A percentile compares a stretch with the other conserved stretches of the same genome.
phyloP scores from a whole-genome alignment of 2,329 filamentous ascomycete species.

The Xylariaceae sp. region DNA sequence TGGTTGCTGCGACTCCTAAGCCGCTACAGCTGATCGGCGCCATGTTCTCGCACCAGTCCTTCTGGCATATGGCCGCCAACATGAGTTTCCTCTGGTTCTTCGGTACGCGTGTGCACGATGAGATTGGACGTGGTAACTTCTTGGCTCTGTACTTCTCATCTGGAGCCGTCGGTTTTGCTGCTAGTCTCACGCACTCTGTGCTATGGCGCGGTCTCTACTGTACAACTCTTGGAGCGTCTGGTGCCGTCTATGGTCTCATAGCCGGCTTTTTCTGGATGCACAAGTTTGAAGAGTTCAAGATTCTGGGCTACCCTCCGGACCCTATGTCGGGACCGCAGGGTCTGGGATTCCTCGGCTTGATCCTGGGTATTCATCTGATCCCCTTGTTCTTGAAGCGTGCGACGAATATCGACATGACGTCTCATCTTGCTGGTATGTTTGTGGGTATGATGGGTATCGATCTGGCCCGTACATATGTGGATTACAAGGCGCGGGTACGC shows the following conservation, averaged over 20 bases:
- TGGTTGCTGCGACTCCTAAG: slow-evolving; percentile 59
- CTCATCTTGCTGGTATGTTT: slow-evolving; percentile 49
- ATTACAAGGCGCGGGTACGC: slow-evolving; percentile 23
- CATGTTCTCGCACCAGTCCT: slow-evolving; percentile 62
- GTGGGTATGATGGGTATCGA: slow-evolving; percentile 42
- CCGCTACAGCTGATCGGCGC: slow-evolving; percentile 58
- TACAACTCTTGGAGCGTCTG: slow-evolving; percentile 62
- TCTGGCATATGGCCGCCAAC: slow-evolving; percentile 59
- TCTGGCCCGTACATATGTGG: slow-evolving; percentile 32
- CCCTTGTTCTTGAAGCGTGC: slow-evolving; percentile 36
- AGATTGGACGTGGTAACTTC: slow-evolving; percentile 64
- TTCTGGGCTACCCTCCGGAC: slow-evolving; percentile 54
- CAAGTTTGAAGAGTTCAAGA: slow-evolving; percentile 50
- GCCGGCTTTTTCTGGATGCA: slow-evolving; percentile 59
- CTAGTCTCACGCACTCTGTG: slow-evolving; percentile 49
- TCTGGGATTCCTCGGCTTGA: slow-evolving; percentile 47
- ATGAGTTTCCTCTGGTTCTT: slow-evolving; percentile 61
- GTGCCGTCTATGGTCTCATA: slow-evolving; percentile 55
- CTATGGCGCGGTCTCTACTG: slow-evolving; percentile 41
- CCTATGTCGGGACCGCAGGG: slow-evolving; percentile 48
- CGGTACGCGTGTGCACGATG: slow-evolving; percentile 62
- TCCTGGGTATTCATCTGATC: slow-evolving; percentile 47
- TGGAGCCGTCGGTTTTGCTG: slow-evolving; percentile 54
- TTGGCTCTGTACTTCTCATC: slow-evolving; percentile 59
- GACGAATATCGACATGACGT: slow-evolving; percentile 45